Evolutionary conservation across 768 basidiomycete genomes (phyloP).

Genomic region (Scleroderma bovista): DNA sequence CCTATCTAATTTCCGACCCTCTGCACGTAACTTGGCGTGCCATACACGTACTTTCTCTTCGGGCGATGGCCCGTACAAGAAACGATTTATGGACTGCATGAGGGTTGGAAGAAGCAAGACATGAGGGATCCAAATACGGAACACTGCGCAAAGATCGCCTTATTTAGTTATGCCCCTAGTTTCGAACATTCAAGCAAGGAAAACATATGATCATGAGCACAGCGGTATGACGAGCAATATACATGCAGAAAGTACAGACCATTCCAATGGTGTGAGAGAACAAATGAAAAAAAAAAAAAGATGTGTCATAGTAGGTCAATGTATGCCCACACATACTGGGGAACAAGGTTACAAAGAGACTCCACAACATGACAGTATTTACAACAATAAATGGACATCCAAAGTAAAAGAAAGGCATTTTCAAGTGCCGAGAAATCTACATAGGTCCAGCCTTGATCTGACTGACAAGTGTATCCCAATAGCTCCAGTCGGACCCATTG

Average conservation of each 20-base stretch:
- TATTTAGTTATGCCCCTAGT: background rate
- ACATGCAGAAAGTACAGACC: too few species aligned
- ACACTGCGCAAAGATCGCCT: constrained; percentile 2
- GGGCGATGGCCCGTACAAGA: constrained; percentile 93
- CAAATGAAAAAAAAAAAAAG: too few species aligned
- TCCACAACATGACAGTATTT: constrained; percentile 2
- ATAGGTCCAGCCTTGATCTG: constrained; percentile 36
- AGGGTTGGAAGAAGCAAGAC: constrained; percentile 3
- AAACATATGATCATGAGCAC: too few species aligned
- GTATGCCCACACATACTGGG: background rate
- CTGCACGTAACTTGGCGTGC: constrained; percentile 81
- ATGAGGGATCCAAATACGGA: background rate
- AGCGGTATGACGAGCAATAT: too few species aligned
- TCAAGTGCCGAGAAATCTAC: constrained; percentile 11
- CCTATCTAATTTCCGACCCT: constrained; percentile 80
- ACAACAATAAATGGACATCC: constrained; percentile 4
- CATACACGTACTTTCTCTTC: constrained; percentile 91
- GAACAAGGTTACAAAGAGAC: background rate
- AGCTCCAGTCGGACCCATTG: constrained; percentile 69
- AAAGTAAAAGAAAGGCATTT: constrained; percentile 8
- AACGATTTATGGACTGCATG: constrained; percentile 88
- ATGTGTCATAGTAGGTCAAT: background rate
- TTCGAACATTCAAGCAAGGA: too few species aligned
- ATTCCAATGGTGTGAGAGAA: too few species aligned
- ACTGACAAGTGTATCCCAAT: constrained; percentile 77